Evolutionary conservation across 225 moss, liverwort and hornwort species (phyloP).

Genomic region (Physcomitrellopsis africana): DNA sequence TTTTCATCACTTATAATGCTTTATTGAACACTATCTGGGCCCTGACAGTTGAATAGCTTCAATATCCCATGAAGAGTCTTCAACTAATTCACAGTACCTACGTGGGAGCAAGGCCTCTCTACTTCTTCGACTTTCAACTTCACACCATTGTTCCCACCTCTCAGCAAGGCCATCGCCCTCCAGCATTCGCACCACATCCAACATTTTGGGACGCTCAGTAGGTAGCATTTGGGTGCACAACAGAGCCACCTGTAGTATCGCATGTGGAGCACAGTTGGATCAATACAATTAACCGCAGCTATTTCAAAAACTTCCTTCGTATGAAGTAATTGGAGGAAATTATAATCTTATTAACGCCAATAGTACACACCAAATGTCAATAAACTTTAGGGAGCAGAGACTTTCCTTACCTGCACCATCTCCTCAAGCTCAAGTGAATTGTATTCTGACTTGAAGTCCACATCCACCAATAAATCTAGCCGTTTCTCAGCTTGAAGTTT

Average conservation of each 20-base stretch:
- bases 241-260: conserved; percentile 67
- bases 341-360: not conserved
- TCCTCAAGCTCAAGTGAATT: conserved; percentile 83
- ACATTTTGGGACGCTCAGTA: conserved; percentile 83
- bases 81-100: conserved; percentile 79
- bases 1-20: not conserved
- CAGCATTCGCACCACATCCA: conserved; percentile 87
- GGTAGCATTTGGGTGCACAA: conserved; percentile 88
- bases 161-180: conserved; percentile 94
- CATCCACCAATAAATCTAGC: conserved; percentile 79
- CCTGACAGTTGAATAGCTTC: conserved; percentile 93
- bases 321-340: not conserved
- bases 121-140: conserved; percentile 72
- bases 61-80: conserved; percentile 88
- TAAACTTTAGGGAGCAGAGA: no score
- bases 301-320: not conserved
- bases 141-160: conserved; percentile 91
- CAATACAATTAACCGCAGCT: not conserved
- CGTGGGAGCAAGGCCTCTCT: conserved; percentile 77
- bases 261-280: not conserved
- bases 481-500: conserved; percentile 93
- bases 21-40: conserved; percentile 56
- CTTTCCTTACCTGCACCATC: conserved; percentile 80
- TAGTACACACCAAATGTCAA: no score
- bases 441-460: conserved; percentile 80